Evolutionary conservation across 805 yeast genomes (phyloP).

Genomic region (Schwanniomyces occidentalis): DNA sequence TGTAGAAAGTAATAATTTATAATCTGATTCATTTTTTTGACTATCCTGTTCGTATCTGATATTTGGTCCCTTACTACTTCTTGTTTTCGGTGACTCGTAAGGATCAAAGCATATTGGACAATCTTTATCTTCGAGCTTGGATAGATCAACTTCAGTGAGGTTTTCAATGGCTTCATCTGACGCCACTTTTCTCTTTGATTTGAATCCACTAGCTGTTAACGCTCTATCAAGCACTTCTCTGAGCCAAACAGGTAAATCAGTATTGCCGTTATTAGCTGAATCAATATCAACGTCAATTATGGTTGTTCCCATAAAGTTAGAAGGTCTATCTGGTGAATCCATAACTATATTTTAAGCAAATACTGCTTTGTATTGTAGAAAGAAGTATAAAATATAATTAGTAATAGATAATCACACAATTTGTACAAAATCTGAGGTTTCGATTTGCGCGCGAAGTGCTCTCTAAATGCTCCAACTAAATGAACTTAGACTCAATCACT

Average conservation of each 20-base stretch:
- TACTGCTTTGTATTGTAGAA: too few relatives aligned
- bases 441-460: too few relatives aligned
- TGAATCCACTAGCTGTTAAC: constrained; percentile 28
- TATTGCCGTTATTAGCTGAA: constrained; percentile 10
- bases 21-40: background rate
- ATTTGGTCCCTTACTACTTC: constrained; percentile 11
- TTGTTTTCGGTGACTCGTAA: constrained; percentile 19
- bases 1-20: too few relatives aligned
- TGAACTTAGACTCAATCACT: too few relatives aligned
- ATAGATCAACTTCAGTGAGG: constrained; percentile 22
- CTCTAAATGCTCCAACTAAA: too few relatives aligned
- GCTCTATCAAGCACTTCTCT: constrained; percentile 36
- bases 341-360: too few relatives aligned
- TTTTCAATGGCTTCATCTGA: constrained; percentile 41
- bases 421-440: too few relatives aligned
- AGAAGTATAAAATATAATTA: too few relatives aligned
- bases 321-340: constrained; percentile 10
- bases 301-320: constrained; percentile 13
- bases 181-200: constrained; percentile 26
- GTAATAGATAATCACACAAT: too few relatives aligned
- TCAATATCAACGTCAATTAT: constrained; percentile 23
- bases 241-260: constrained; percentile 32
- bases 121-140: constrained; percentile 16
- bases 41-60: constrained; percentile 2
- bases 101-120: constrained; percentile 45